These are phyloP conservation scores for Tephrocybe sp. DNA, from an alignment of 768 basidiomycete species.

Conservation along the genomic window DNA sequence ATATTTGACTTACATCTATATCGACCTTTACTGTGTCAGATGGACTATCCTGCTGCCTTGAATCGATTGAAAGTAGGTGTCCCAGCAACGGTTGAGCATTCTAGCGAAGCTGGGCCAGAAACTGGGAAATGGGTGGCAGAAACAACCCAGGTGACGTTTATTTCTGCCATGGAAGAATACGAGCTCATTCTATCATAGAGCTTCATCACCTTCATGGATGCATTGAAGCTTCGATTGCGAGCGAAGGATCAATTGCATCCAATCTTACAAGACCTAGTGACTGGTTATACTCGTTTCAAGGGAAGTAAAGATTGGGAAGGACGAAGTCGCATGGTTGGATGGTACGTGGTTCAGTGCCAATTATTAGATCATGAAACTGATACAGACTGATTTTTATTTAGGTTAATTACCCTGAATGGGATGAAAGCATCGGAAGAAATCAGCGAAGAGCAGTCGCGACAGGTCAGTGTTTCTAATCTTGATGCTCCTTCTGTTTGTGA, in stretches of 20 bases:
- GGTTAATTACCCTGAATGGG: constrained; percentile 94
- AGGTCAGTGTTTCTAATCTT: constrained; percentile 48
- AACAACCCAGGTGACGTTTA: constrained; percentile 77
- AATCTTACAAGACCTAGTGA: constrained; percentile 92
- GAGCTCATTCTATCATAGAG: constrained; percentile 47
- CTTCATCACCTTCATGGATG: constrained; percentile 99
- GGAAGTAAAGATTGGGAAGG: constrained; percentile 97
- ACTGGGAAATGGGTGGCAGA: constrained; percentile 97
- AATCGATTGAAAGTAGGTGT: constrained; percentile 91
- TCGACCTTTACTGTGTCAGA: constrained; percentile 38
- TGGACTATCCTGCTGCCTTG: constrained; percentile 92
- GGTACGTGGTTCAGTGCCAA: constrained; percentile 51
- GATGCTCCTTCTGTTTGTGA: neutral
- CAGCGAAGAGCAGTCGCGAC: constrained; percentile 91
- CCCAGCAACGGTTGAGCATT: constrained; percentile 95
- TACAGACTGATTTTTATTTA: constrained; percentile 25
- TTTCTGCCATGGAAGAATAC: neutral
- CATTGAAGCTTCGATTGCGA: constrained; percentile 86
- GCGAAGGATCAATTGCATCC: constrained; percentile 98
- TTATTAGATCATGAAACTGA: neutral
- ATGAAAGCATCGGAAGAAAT: constrained; percentile 98
- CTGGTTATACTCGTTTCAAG: constrained; percentile 91
- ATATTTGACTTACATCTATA: neutral
- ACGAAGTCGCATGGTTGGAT: constrained; percentile 87
- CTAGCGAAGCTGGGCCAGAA: constrained; percentile 88